Percentiles rank a stretch among this genome's conserved stretches.
Evolutionary conservation across 1,284 basidiomycete species (phyloP).

Genomic region (Ceratobasidium sp.): DNA sequence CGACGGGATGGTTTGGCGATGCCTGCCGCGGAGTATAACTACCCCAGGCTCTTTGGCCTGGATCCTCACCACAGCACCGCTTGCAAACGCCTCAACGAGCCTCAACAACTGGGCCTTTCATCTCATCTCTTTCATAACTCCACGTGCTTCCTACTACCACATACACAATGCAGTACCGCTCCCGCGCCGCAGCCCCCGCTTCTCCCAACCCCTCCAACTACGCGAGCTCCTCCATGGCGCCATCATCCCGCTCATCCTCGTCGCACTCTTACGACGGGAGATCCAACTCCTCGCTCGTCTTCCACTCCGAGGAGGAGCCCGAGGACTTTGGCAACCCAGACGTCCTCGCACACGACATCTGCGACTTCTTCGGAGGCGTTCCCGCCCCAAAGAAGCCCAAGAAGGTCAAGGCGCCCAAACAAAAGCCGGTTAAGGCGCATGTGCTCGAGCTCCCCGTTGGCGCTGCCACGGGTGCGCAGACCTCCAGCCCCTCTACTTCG

Average conservation of each 20-base stretch:
- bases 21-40: slow-evolving; percentile 33
- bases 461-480: slow-evolving; percentile 18
- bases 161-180: slow-evolving; percentile 42
- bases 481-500: slow-evolving; percentile 14
- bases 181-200: slow-evolving; percentile 34
- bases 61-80: slow-evolving; percentile 20
- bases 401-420: slow-evolving; percentile 39
- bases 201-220: slow-evolving; percentile 31
- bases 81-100: neutral
- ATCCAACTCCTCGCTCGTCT: slow-evolving; percentile 37
- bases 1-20: slow-evolving; percentile 28
- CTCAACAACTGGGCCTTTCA: neutral
- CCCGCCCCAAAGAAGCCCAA: slow-evolving; percentile 41
- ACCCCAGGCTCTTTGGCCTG: slow-evolving; percentile 26
- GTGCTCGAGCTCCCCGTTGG: slow-evolving; percentile 28
- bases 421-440: slow-evolving; percentile 20
- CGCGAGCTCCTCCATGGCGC: slow-evolving; percentile 13
- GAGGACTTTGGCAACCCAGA: slow-evolving; percentile 40
- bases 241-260: slow-evolving; percentile 26
- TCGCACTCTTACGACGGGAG: slow-evolving; percentile 26
- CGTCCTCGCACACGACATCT: slow-evolving; percentile 41
- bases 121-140: neutral
- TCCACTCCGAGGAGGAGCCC: slow-evolving; percentile 40
- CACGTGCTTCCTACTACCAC: slow-evolving; percentile 10
- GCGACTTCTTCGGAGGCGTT: slow-evolving; percentile 38